These are phyloP conservation scores for Coniochaeta pulveracea DNA, from an alignment of 2,329 filamentous ascomycete species.

Conservation along the genomic window DNA sequence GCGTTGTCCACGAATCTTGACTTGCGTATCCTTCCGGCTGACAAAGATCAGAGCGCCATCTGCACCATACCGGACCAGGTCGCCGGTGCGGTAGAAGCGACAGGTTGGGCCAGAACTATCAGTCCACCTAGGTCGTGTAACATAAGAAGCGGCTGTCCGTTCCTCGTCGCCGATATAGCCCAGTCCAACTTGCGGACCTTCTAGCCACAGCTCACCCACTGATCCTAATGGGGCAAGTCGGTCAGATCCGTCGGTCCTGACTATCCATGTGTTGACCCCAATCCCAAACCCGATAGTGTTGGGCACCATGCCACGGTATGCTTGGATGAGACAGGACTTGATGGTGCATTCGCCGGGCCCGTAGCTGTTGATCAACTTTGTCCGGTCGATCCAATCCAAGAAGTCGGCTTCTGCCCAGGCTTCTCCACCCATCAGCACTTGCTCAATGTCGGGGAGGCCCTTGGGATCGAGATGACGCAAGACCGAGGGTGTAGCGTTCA, in stretches of 20 bases:
- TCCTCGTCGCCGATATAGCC: background rate
- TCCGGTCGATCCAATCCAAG: background rate
- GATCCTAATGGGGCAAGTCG: background rate
- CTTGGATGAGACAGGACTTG: too few relatives aligned
- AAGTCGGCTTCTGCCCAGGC: too few relatives aligned
- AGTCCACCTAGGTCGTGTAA: background rate
- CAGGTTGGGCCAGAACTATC: background rate
- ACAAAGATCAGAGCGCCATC: background rate
- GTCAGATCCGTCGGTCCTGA: conserved; percentile 21
- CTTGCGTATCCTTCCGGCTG: background rate
- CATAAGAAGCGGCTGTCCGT: background rate
- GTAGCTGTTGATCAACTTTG: background rate
- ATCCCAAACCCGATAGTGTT: background rate
- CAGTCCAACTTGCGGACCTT: background rate
- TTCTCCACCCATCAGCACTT: too few relatives aligned
- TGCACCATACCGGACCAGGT: background rate
- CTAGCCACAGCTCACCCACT: background rate
- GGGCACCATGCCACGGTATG: too few relatives aligned
- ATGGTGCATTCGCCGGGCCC: background rate
- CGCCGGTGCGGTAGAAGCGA: background rate
- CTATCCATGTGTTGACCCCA: background rate
- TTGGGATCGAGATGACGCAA: too few relatives aligned
- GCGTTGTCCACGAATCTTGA: background rate
- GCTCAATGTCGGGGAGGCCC: too few relatives aligned
- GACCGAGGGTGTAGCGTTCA: background rate